phyloP scores from a whole-genome alignment of 768 basidiomycete genomes.

The Tulasnella sp. region DNA sequence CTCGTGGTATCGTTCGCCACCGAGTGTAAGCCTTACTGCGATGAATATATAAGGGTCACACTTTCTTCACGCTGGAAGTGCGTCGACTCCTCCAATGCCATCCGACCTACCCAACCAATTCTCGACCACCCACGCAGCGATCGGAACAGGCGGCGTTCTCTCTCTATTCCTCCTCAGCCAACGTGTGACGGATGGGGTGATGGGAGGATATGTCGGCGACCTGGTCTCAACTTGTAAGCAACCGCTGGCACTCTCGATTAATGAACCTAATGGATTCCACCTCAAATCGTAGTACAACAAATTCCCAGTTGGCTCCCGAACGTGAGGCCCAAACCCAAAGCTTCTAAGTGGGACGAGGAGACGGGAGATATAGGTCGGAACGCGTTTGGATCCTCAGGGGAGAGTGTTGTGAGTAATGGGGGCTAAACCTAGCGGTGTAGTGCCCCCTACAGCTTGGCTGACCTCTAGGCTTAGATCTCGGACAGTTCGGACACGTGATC shows the following conservation, averaged over 20 bases:
- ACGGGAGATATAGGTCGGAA: neutral
- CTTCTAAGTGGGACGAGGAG: neutral
- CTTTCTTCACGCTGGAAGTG: neutral
- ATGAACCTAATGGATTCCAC: neutral
- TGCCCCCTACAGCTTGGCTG: no score
- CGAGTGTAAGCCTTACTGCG: neutral
- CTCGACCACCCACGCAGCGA: neutral
- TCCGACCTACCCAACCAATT: neutral
- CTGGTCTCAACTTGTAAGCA: neutral
- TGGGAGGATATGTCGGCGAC: neutral
- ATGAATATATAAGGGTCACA: neutral
- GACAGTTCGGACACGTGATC: no score
- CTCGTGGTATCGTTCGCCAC: no score
- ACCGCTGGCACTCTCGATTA: neutral
- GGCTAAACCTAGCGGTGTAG: no score
- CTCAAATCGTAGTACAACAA: neutral
- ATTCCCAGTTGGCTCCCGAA: slow-evolving; percentile 3
- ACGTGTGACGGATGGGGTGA: no score
- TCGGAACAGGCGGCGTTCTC: neutral
- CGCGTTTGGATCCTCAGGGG: neutral
- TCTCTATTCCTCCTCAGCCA: neutral
- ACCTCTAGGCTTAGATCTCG: no score
- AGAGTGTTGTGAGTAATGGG: neutral
- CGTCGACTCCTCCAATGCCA: neutral
- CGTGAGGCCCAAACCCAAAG: neutral